These are phyloP conservation scores for Plenodomus tracheiphilus DNA, from an alignment of 2,329 filamentous ascomycete genomes.

Conservation along the genomic window DNA sequence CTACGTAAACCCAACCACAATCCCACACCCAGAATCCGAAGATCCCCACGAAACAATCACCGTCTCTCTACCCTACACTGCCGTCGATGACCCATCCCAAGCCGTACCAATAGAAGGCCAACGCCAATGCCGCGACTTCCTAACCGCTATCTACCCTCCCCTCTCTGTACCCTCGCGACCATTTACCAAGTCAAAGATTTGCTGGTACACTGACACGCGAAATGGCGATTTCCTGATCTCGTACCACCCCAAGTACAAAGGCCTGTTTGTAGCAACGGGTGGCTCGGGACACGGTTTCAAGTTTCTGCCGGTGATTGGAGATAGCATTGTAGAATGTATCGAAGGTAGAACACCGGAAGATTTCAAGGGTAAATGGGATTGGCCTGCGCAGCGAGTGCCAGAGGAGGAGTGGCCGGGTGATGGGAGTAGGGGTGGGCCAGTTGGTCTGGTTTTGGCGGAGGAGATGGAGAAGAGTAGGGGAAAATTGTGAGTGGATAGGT, in stretches of 20 bases:
- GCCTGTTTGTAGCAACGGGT: conserved; percentile 63
- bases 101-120: conserved; percentile 40
- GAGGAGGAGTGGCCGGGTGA: conserved; percentile 44
- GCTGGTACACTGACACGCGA: conserved; percentile 62
- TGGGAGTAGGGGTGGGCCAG: conserved; percentile 44
- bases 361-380: conserved; percentile 66
- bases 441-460: conserved; percentile 46
- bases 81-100: conserved; percentile 53
- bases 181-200: conserved; percentile 54
- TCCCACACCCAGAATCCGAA: conserved; percentile 52
- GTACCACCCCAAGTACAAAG: conserved; percentile 54
- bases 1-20: conserved; percentile 52
- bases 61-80: conserved; percentile 54
- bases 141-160: conserved; percentile 31
- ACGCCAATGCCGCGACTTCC: conserved; percentile 35
- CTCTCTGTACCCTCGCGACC: conserved; percentile 43
- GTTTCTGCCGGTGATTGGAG: conserved; percentile 62
- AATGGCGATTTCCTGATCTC: conserved; percentile 60
- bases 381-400: conserved; percentile 48
- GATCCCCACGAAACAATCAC: conserved; percentile 43
- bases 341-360: conserved; percentile 47
- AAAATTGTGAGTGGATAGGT: conserved; percentile 25
- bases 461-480: conserved; percentile 43
- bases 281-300: conserved; percentile 67
- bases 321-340: conserved; percentile 58